A percentile compares a stretch with the other conserved stretches of the same genome.
These are phyloP conservation scores for Lithohypha guttulata DNA, from an alignment of 2,329 filamentous ascomycete species.

Conservation along the genomic window DNA sequence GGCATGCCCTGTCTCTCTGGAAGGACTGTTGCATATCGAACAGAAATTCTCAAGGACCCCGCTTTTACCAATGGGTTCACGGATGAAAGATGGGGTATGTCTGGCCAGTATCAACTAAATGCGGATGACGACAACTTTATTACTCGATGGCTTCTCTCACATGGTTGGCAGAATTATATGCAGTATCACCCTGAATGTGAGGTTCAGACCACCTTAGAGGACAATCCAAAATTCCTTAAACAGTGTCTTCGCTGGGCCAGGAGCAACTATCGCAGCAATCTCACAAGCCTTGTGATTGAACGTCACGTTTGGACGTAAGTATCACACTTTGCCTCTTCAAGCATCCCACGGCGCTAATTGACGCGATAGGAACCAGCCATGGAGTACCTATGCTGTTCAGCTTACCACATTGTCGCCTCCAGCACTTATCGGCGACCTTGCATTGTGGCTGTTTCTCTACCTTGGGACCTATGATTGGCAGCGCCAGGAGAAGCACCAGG, in stretches of 20 bases:
- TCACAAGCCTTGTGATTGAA: conserved; percentile 78
- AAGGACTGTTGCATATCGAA: conserved; percentile 83
- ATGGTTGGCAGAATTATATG: conserved; percentile 88
- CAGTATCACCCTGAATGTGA: conserved; percentile 88
- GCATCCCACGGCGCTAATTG: conserved; percentile 12
- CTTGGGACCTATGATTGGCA: conserved; percentile 56
- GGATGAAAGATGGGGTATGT: conserved; percentile 73
- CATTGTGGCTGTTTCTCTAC: conserved; percentile 59
- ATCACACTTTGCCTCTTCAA: conserved; percentile 14
- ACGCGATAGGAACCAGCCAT: conserved; percentile 64
- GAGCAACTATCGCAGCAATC: conserved; percentile 96
- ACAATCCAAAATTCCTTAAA: conserved; percentile 77
- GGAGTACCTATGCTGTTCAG: conserved; percentile 89
- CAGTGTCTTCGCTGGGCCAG: conserved; percentile 92
- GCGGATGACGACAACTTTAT: conserved; percentile 98
- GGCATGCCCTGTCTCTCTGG: conserved; percentile 96
- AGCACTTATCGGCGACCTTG: conserved; percentile 65
- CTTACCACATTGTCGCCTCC: conserved; percentile 86
- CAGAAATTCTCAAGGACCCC: conserved; percentile 73
- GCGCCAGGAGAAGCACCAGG: conserved; percentile 40
- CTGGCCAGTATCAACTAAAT: conserved; percentile 72
- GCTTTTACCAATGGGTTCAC: conserved; percentile 83
- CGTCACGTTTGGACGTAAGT: conserved; percentile 79
- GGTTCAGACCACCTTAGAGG: conserved; percentile 85
- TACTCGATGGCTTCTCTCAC: conserved; percentile 85